phyloP scores from a whole-genome alignment of 2,329 filamentous ascomycete species.

The Hyphodiscus sp. region DNA sequence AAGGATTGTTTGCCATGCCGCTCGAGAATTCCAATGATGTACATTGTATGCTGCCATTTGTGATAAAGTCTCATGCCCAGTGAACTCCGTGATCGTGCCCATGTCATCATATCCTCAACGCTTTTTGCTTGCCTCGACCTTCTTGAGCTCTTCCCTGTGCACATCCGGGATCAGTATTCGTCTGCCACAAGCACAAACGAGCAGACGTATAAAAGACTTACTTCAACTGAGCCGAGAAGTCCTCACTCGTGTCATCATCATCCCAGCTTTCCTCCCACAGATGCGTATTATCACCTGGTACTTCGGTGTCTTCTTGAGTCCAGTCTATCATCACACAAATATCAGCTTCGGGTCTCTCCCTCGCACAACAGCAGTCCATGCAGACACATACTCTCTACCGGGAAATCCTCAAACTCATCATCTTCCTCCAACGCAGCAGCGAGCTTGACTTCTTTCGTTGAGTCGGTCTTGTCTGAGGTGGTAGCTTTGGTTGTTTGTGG shows the following conservation, averaged over 20 bases:
- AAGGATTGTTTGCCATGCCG: constrained; percentile 6
- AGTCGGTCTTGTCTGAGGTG: constrained; percentile 26
- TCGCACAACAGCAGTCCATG: not conserved
- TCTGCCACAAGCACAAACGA: not conserved
- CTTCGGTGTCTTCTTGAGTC: constrained; percentile 85
- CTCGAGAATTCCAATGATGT: constrained; percentile 17
- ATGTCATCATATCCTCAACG: constrained; percentile 36
- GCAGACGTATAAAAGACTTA: constrained; percentile 46
- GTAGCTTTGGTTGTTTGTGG: constrained; percentile 19
- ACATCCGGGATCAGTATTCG: constrained; percentile 2
- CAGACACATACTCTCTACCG: constrained; percentile 70
- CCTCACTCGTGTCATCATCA: constrained; percentile 93
- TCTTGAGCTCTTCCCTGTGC: constrained; percentile 81
- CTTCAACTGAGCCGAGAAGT: constrained; percentile 94
- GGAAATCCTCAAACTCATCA: constrained; percentile 98
- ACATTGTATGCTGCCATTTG: constrained; percentile 26
- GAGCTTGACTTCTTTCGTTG: constrained; percentile 35
- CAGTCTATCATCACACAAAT: constrained; percentile 60
- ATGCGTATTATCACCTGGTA: constrained; percentile 69
- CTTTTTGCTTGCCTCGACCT: constrained; percentile 73
- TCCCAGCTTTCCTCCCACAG: constrained; percentile 99
- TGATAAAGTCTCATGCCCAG: constrained; percentile 17
- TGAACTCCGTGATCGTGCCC: constrained; percentile 22
- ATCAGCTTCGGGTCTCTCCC: constrained; percentile 2
- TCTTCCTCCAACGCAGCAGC: constrained; percentile 79